These are phyloP conservation scores for Lichtheimia ramosa DNA, from an alignment of 371 early-diverging fungal species.

Conservation along the genomic window DNA sequence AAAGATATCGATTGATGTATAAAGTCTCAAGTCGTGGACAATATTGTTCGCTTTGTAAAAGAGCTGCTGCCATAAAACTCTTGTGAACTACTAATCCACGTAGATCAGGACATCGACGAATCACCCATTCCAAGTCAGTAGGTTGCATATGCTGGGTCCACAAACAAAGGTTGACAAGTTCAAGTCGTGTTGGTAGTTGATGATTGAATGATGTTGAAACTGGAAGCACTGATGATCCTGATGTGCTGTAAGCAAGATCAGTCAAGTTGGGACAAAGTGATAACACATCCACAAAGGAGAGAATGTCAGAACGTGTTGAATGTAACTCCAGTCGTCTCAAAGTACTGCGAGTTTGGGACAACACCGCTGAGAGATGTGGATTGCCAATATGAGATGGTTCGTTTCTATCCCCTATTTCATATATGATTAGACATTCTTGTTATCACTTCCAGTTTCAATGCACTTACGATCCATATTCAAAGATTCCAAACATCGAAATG, in stretches of 20 bases:
- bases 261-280: conserved; percentile 8
- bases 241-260: neutral
- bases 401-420: neutral
- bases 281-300: neutral
- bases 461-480: neutral
- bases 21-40: conserved; percentile 2
- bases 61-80: neutral
- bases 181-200: neutral
- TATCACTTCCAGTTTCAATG: neutral
- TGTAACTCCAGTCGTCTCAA: neutral
- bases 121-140: conserved; percentile 1
- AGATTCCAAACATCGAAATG: neutral
- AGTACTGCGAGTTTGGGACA: neutral
- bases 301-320: neutral
- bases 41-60: neutral
- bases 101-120: conserved; percentile 5
- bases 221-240: neutral
- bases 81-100: conserved; percentile 1
- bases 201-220: conserved; percentile 1
- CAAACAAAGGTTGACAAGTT: neutral
- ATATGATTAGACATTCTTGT: neutral
- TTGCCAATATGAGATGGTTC: neutral
- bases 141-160: neutral
- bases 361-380: neutral
- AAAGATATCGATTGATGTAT: neutral